Base-by-base conservation (phyloP, 1,139 yeast genomes). In the Pichia sp. region DNA sequence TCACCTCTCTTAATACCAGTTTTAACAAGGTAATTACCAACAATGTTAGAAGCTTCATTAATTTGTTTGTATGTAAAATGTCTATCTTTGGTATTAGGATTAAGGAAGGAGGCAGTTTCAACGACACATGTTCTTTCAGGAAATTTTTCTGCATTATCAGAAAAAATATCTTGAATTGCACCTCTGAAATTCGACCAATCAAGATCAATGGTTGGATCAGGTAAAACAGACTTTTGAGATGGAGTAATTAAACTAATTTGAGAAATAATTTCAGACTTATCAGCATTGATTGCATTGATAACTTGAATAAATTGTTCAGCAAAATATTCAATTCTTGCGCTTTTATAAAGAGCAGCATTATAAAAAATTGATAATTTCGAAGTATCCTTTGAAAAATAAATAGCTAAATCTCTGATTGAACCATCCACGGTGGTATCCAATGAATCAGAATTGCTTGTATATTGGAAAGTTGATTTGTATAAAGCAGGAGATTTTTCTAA, bases 171-270 rank as follows among this genome's bases (percentile, higher is more conserved):
- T 60, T 94, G 98, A 55, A 92, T 94, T 10, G 97, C 90, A 40
- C 99, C 98, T 54, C 94, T 76, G 65, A 80, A 92, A 22, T 86
- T 86, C 37, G 81, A 71, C 97, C 97, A 92, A 63, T 89, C 95
- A 54, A 92, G 73, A 58, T 90, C 84, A 11, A 69, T 65, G 3
- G 89, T 86, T 37, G 99, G 98, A 60, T 90, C 94, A 6, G 98
- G 98, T 47, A 94, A 71, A 4, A 72, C 64, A 1, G 63, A 54
- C 33, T 59, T 60, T 59, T 89, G 96, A 2, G 79, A 61, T 11
- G 66, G 60, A 2, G 97, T 87, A 47, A 87, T 69, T 54, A 92
- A 71, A 39, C 78, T 75, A 26, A 86, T 74, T 48, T 78, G 70
- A 39, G 95, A 78, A 46, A 89, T 75, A 24, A 66, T 61, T 4